Base-by-base conservation (phyloP, 768 basidiomycete genomes). In the Cystofilobasidium ferigula region DNA sequence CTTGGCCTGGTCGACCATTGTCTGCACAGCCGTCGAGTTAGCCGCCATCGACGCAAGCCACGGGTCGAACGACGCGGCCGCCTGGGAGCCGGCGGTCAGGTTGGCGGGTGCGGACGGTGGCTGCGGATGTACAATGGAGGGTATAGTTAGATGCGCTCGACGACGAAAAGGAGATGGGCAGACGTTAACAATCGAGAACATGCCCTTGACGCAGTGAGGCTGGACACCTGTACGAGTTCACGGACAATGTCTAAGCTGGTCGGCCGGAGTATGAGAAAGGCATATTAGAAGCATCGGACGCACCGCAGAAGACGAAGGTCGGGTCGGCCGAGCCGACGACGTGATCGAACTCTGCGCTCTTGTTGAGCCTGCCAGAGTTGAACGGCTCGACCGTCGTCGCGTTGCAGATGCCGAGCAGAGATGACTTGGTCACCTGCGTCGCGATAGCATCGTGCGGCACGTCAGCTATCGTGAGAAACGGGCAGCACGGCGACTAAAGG, bases 341-440 rank as follows among this genome's bases (percentile, higher is more conserved):
- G 76, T 34, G 32, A 45, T 60, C n/a, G 30, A n/a, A 43, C 22
- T n/a, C n/a, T 38, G 45, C 63, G 51, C 74, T 78, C 75, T 80
- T 77, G 78, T 83, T 78, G 64, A 87, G 86, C 51, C 71, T 72
- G 71, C 88, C 88, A 36, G 85, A 84, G 12, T 82, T 77, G 78
- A 89, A 89, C 45, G 60, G 80, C 1, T 72, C 71, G 58, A 82
- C 82, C 26, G 73, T 67, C 26, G 85, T 81, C 78, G 84, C 83
- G 82, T 89, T 89, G 82, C 88, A 90, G 67, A 84, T 80, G 5
- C 77, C 73, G 66, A 87, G 79, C 54, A 78, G 73, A 0, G 86
- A 87, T 22, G 83, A 83, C 79, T 88, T 86, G 70, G 88, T 89
- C 71, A 89, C 88, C 36, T 87, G 89, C 79, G 88, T 87, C 45